phyloP scores from a whole-genome alignment of 2,329 filamentous ascomycete species.

The Talaromyces sp. region DNA sequence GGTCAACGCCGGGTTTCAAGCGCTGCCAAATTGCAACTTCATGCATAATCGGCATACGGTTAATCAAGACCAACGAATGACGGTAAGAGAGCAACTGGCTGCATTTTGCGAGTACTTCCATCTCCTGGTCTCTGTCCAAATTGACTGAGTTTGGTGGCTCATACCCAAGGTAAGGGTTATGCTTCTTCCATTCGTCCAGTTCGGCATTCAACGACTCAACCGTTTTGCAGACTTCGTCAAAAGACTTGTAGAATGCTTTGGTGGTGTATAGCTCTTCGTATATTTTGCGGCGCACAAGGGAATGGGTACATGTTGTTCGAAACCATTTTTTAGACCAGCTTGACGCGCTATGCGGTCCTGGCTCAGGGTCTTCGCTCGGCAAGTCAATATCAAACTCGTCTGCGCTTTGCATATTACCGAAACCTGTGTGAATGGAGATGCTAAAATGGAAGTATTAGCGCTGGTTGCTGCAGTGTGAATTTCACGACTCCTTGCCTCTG shows the following conservation, averaged over 20 bases:
- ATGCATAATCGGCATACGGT: slow-evolving; percentile 91
- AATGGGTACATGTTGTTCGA: slow-evolving; percentile 83
- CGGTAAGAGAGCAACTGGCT: slow-evolving; percentile 93
- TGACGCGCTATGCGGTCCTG: slow-evolving; percentile 61
- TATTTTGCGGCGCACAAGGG: slow-evolving; percentile 82
- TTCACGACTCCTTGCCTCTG: slow-evolving; percentile 48
- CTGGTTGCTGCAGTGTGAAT: background rate
- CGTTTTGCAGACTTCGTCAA: slow-evolving; percentile 80
- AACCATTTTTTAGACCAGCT: slow-evolving; percentile 88
- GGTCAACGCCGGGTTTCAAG: slow-evolving; percentile 65
- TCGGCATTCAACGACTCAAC: slow-evolving; percentile 83
- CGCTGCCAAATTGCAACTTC: slow-evolving; percentile 38
- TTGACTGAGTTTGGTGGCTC: slow-evolving; percentile 87
- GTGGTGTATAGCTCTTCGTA: slow-evolving; percentile 86
- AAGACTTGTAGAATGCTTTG: slow-evolving; percentile 77
- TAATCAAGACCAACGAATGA: slow-evolving; percentile 91
- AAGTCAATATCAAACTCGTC: slow-evolving; percentile 90
- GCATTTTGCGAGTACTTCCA: slow-evolving; percentile 81
- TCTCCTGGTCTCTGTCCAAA: slow-evolving; percentile 69
- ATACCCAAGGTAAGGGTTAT: slow-evolving; percentile 65
- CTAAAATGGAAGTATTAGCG: slow-evolving; percentile 21
- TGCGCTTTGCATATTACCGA: slow-evolving; percentile 62
- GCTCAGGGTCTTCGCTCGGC: slow-evolving; percentile 76
- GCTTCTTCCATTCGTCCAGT: slow-evolving; percentile 86
- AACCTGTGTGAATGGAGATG: slow-evolving; percentile 60